These are phyloP conservation scores for Botrytis elliptica DNA, from an alignment of 2,329 filamentous ascomycete genomes.

Conservation along the genomic window DNA sequence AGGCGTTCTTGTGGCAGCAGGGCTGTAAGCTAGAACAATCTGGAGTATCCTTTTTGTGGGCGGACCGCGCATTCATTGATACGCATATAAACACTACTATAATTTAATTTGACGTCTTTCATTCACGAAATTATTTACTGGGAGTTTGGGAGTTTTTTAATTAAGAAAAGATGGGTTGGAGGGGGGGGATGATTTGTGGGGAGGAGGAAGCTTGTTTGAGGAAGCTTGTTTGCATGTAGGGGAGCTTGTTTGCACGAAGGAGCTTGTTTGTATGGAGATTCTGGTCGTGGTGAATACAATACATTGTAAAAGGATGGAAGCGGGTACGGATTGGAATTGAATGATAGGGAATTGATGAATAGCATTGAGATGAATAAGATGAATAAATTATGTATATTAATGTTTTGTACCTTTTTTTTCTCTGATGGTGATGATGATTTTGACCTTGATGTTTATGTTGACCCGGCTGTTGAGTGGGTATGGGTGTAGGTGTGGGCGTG, in stretches of 20 bases:
- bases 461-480: background rate
- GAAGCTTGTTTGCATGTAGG: no score
- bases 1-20: constrained; percentile 8
- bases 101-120: constrained; percentile 17
- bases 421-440: background rate
- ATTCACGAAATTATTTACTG: constrained; percentile 5
- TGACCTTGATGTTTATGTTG: background rate
- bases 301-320: background rate
- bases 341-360: constrained; percentile 12
- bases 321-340: background rate
- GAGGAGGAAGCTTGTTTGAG: background rate
- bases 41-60: background rate
- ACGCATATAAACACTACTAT: constrained; percentile 5
- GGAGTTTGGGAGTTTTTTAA: constrained; percentile 1
- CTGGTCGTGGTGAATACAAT: background rate
- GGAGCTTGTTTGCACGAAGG: background rate
- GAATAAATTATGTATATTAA: constrained; percentile 17
- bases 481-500: background rate
- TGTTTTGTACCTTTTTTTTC: background rate
- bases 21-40: background rate
- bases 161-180: background rate
- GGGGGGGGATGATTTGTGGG: background rate
- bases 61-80: background rate
- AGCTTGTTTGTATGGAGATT: background rate
- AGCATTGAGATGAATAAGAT: constrained; percentile 8